Evolutionary conservation across 805 yeast species (phyloP), one percentile per base, ranked within the genome.

Genomic region (Saccharomycopsis amapae): DNA sequence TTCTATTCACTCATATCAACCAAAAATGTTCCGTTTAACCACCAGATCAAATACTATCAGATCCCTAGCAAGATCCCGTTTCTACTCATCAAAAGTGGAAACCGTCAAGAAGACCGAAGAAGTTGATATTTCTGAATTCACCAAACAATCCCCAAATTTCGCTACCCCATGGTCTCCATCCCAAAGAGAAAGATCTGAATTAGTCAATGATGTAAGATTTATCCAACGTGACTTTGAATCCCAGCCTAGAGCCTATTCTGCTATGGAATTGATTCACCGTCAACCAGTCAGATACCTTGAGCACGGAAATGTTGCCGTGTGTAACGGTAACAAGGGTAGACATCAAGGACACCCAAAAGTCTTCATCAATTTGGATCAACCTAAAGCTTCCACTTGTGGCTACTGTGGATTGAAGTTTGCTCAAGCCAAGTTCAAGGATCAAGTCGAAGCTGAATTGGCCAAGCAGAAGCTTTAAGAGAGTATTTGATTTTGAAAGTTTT

Each of bases 261-360:
- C 94, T 46, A 86, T 86, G 58, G 93, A 86, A 38, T 72, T 86
- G 62, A 83, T 86, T 55, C 80, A 82, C 26, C 67, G 80, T 58
- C 78, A 79, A 58, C 95, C 95, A 2, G 66, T 85, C 35, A 68
- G 76, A 55, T 82, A 73, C 58, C 67, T 85, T 50, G 57, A 64
- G 33, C 73, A 71, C 52, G 73, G 68, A 26, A 72, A 78, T 56
- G 63, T 78, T 43, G 95, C 95, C 1, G 90, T 81, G 15, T 86
- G 95, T 62, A 85, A 83, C 56, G 95, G 95, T 33, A 80, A 83
- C 54, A 78, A 71, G 55, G 84, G 83, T 9, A 69, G 67, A 18
- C 78, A 76, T 57, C 84, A 78, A 56, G 95, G 95, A 17, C 95
- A 85, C 62, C 95, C 95, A 37, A 82, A 81, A 62, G 77, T 85